Conservation (phyloP, 2,329 filamentous ascomycete genomes). For the Aspergillus intermedius region DNA sequence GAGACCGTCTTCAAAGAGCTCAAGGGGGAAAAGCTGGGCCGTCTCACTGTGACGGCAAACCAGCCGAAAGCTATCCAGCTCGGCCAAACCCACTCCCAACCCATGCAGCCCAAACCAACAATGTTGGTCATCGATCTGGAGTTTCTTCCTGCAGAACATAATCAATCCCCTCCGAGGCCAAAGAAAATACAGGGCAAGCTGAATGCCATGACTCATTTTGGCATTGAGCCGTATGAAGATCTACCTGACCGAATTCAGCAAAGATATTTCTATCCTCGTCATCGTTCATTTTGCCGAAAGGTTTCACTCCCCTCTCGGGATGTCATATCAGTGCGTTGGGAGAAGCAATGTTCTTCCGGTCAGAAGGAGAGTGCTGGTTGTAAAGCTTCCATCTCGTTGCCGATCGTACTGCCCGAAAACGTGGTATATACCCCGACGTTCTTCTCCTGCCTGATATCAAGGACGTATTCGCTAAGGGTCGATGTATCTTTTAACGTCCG, state of each 20-base stretch:
- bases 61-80: background rate
- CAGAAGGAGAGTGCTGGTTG: background rate
- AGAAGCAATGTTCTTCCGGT: background rate
- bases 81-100: background rate
- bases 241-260: background rate
- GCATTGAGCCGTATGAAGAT: background rate
- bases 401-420: background rate
- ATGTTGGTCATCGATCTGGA: too few species aligned
- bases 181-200: background rate
- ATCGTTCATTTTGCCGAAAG: background rate
- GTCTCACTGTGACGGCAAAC: background rate
- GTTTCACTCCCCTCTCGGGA: background rate
- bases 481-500: constrained; percentile 47
- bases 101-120: too few species aligned
- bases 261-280: background rate
- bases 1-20: too few species aligned
- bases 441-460: constrained; percentile 58
- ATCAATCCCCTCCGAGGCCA: background rate
- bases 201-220: background rate
- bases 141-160: too few species aligned
- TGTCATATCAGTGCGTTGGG: background rate
- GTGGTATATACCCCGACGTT: constrained; percentile 57
- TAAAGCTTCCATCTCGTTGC: background rate
- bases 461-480: constrained; percentile 55
- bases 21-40: background rate